Base-by-base conservation (phyloP, 2,329 filamentous ascomycete genomes). In the Xylariaceae sp. region DNA sequence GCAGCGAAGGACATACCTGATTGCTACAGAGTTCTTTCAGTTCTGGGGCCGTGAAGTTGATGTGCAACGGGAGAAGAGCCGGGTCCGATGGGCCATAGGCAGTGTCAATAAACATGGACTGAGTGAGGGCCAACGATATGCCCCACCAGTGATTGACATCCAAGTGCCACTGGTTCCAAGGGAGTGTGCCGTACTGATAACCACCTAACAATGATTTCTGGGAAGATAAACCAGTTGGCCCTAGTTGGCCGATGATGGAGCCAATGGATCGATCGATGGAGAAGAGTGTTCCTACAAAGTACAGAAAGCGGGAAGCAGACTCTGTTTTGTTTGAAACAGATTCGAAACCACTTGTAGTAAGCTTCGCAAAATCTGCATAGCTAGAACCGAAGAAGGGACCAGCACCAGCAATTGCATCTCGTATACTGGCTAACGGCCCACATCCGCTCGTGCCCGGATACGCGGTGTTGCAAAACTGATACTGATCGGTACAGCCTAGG, bases 361-460 rank as follows among this genome's bases (percentile, higher is more conserved):
- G 13, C 30, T 33, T 26, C 6, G 15, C 16, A 26, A 33, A 18
- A 5, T 30, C 10, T 9, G 6, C 36, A 9, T 53, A 39, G 9
- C 21, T 39, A 7, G 23, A 32, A 24, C 37, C 23, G 21, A 56
- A 56, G 10, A 48, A 33, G 3, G 48, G 35, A 1, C 23, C 36
- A 7, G 36, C 53, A 4, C 42, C 48, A n/a, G 27, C 27, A 2
- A 51, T 10, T 10, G 57, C 51, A 27, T 60, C 54, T 9, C 23
- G 10, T 2, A 53, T 23, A 37, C 55, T 56, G n/a, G 51, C 45
- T n/a, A 60, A 26, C 3, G 55, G 55, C 9, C 58, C 54, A 20
- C 58, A 60, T 15, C 40, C 24, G 1, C 15, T 18, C 3, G n/a
- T 32, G 5, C 40, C 39, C 23, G 18, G 9, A 11, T 10, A 23